phyloP scores from a whole-genome alignment of 1,139 yeast genomes.

The Zygosaccharomyces sapae region DNA sequence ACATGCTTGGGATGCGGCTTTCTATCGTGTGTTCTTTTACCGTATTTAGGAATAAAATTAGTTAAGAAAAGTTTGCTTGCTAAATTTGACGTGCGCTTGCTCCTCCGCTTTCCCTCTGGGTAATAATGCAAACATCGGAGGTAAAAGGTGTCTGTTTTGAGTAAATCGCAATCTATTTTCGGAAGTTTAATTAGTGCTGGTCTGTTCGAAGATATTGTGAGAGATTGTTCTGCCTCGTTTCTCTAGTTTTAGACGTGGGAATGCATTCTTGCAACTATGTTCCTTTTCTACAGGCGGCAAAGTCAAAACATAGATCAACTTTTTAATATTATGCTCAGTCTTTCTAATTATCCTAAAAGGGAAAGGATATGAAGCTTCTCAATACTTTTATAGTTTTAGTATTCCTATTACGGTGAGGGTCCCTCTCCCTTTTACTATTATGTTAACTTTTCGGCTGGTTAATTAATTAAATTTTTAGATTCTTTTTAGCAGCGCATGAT shows the following conservation, averaged over 20 bases:
- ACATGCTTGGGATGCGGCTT: too few relatives aligned
- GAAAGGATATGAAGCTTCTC: not conserved
- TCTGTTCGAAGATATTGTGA: not conserved
- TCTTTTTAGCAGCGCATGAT: conserved; percentile 2
- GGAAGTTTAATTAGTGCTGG: conserved; percentile 1
- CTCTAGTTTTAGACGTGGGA: conserved; percentile 5
- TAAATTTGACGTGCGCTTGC: too few relatives aligned
- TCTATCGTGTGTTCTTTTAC: too few relatives aligned
- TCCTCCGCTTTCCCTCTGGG: too few relatives aligned
- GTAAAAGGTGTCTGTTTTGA: not conserved
- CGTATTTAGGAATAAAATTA: too few relatives aligned
- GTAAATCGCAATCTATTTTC: not conserved
- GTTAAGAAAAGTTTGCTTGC: too few relatives aligned
- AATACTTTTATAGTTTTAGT: too few relatives aligned
- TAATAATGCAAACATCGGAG: not conserved
- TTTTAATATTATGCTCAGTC: not conserved
- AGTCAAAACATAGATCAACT: not conserved
- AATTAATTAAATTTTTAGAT: not conserved
- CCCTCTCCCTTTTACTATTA: not conserved
- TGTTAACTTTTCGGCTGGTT: not conserved
- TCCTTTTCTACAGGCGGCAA: not conserved
- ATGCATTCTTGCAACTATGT: not conserved
- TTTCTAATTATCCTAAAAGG: not conserved
- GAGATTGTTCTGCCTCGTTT: not conserved
- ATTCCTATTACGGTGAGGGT: not conserved